phyloP scores from a whole-genome alignment of 2,329 filamentous ascomycete species.

The Tolypocladium amazonense region DNA sequence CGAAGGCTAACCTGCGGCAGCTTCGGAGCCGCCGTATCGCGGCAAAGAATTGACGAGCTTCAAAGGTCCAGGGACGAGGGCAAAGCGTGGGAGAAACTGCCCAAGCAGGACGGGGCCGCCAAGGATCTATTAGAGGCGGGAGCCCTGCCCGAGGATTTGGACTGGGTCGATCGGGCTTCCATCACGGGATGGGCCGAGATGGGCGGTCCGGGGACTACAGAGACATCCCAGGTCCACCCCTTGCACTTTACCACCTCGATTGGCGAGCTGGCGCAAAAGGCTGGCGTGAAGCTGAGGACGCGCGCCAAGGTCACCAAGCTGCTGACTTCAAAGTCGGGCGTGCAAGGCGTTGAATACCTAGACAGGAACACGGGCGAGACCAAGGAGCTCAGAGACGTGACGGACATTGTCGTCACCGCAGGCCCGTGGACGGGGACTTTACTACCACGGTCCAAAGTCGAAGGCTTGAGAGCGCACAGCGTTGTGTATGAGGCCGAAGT shows the following conservation, averaged over 20 bases:
- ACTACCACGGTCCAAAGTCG: slow-evolving; percentile 46
- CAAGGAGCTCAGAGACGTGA: slow-evolving; percentile 30
- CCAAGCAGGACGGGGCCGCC: slow-evolving; percentile 45
- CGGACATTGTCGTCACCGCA: slow-evolving; percentile 44
- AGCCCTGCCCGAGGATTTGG: slow-evolving; percentile 63
- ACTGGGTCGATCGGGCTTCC: slow-evolving; percentile 68
- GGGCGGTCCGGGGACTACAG: slow-evolving; percentile 55
- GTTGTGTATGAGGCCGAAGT: slow-evolving; percentile 56
- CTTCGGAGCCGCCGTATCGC: slow-evolving; percentile 29
- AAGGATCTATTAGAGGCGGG: slow-evolving; percentile 39
- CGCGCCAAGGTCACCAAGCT: slow-evolving; percentile 60
- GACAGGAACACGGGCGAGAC: slow-evolving; percentile 32
- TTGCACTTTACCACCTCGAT: slow-evolving; percentile 83
- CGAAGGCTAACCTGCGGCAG: slow-evolving; percentile 64
- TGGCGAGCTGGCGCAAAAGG: slow-evolving; percentile 61
- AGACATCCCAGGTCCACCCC: slow-evolving; percentile 91
- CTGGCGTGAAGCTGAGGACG: slow-evolving; percentile 56
- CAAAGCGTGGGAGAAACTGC: slow-evolving; percentile 50
- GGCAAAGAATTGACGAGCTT: slow-evolving; percentile 20
- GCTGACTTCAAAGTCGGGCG: slow-evolving; percentile 36
- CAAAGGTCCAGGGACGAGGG: slow-evolving; percentile 13
- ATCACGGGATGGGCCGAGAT: slow-evolving; percentile 69
- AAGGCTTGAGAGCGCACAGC: slow-evolving; percentile 51
- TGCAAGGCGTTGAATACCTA: slow-evolving; percentile 51
- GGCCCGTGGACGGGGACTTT: slow-evolving; percentile 54